Evolutionary conservation across 306 rosid genomes (phyloP).

Genomic region (cucumber (Cucumis sativus)): Cucumber_9930_V3 NC_026660.2:10760501-10761000

Average conservation of each 20-base stretch:
- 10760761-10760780: background rate
- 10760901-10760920: conserved; percentile 3
- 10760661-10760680: no score
- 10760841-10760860: background rate
- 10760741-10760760: background rate
- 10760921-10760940: background rate
- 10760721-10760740: no score
- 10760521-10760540: no score
- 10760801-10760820: background rate
- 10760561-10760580: no score
- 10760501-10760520: no score
- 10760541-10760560: no score
- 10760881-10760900: background rate
- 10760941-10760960: background rate
- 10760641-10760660: no score
- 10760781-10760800: background rate
- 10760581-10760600: no score
- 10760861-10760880: background rate
- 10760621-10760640: no score
- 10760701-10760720: background rate
- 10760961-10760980: background rate
- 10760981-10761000: background rate
- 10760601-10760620: no score
- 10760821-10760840: background rate
- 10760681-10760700: no score